Base-by-base conservation (phyloP, 2,329 filamentous ascomycete genomes). In the Fusarium floridanum region DNA sequence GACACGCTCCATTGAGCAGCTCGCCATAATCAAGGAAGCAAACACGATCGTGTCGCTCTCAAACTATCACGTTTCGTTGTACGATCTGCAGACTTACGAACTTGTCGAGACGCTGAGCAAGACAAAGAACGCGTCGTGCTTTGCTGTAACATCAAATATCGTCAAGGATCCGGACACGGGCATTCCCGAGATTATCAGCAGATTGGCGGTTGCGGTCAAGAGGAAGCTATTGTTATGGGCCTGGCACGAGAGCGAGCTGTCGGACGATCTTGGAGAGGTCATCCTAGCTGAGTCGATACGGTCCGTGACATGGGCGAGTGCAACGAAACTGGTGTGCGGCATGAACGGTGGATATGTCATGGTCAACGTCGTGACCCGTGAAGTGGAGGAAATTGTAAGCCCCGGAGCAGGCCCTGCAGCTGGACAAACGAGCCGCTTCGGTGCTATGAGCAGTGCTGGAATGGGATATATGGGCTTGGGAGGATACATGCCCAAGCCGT, bases 381-480 rank as follows among this genome's bases (percentile, higher is more conserved):
- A 92, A 64, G 87, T 94, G 2, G 91, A 91, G 71, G 95, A 98
- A 65, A 93, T 99, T 70, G 90, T 93, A 66, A 95, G 93, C 14
- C 92, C 94, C 0, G 93, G 94, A 39, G 90, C 91, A 48, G 90
- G 93, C 66, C 92, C 91, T 12, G 87, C 90, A 1, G 86, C 87
- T 1, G 86, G 87, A 2, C 92, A 94, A 75, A 90, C 89, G 3
- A 92, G 91, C 65, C 90, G 95, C 41, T 96, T 98, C 76, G 95
- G 95, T 7, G 93, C 94, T 2, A 92, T 96, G 72, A 93, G 93
- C 69, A 93, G 92, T 64, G 93, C 93, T 9, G 94, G 95, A 57
- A 98, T 98, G 95, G 95, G 95, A 53, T 98, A 98, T 80, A 97
- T 98, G 90, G 96, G 96, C 1, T 92, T 98, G 81, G 95, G 94